Conservation (phyloP, 2,329 filamentous ascomycete species). For the Raffaelea deltoideospora region DNA sequence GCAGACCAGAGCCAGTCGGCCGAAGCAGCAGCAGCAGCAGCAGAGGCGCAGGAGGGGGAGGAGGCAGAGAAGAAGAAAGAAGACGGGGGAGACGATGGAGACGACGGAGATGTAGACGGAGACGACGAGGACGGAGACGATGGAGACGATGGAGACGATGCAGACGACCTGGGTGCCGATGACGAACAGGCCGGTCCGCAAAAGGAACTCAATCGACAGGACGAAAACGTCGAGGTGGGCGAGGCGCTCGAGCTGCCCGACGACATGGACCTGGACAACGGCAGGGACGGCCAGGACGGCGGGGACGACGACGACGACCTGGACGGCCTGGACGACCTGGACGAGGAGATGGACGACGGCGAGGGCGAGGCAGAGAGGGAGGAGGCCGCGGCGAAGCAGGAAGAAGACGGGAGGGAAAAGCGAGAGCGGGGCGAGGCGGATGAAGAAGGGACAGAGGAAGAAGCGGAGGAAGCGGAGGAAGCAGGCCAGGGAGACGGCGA, state of each 20-base stretch:
- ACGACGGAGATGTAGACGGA: constrained; percentile 26
- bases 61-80: constrained; percentile 35
- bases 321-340: constrained; percentile 34
- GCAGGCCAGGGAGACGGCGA: constrained; percentile 7
- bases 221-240: constrained; percentile 68
- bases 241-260: constrained; percentile 74
- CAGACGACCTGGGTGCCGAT: constrained; percentile 47
- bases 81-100: constrained; percentile 20
- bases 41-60: constrained; percentile 43
- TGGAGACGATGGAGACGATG: constrained; percentile 34
- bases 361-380: constrained; percentile 21
- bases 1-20: constrained; percentile 51
- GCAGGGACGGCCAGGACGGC: constrained; percentile 52
- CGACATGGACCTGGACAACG: constrained; percentile 65
- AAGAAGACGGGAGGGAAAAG: constrained; percentile 29
- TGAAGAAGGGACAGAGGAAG: constrained; percentile 30
- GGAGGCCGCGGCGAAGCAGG: constrained; percentile 30
- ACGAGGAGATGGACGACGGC: constrained; percentile 37
- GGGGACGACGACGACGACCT: constrained; percentile 39
- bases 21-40: constrained; percentile 34
- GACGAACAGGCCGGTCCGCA: constrained; percentile 39
- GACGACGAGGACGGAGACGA: constrained; percentile 24
- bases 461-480: constrained; percentile 26
- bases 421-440: constrained; percentile 25
- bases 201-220: constrained; percentile 43